Conservation (phyloP, 805 yeast genomes). For the Tetrapisispora pingtungensis region DNA sequence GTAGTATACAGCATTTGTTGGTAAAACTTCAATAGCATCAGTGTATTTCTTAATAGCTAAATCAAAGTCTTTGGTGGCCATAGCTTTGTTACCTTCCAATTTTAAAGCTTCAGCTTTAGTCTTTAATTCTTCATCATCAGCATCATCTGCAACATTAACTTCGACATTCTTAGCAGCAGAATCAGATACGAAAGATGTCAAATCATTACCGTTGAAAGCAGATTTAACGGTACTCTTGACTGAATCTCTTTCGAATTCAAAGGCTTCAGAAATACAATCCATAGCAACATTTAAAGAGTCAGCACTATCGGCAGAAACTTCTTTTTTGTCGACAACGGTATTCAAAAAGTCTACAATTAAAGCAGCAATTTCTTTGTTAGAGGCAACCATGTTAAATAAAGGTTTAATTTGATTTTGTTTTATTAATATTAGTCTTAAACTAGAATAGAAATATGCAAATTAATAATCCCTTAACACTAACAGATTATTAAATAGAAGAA, state of each 20-base stretch:
- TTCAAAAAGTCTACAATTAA: slow-evolving; percentile 67
- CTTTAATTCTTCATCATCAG: slow-evolving; percentile 41
- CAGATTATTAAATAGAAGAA: too few relatives aligned
- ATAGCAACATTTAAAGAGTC: slow-evolving; percentile 92
- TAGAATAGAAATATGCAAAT: too few relatives aligned
- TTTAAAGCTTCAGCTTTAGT: slow-evolving; percentile 78
- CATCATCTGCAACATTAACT: slow-evolving; percentile 30
- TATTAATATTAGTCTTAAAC: too few relatives aligned
- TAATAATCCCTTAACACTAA: too few relatives aligned
- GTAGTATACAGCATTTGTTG: slow-evolving; percentile 69
- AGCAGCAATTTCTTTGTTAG: slow-evolving; percentile 59
- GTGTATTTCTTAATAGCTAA: slow-evolving; percentile 71
- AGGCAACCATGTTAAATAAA: slow-evolving; percentile 31
- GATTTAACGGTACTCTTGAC: slow-evolving; percentile 35
- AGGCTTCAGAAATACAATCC: slow-evolving; percentile 50
- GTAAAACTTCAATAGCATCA: slow-evolving; percentile 61
- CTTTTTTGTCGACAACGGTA: slow-evolving; percentile 46
- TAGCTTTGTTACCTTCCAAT: slow-evolving; percentile 78
- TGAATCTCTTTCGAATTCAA: slow-evolving; percentile 71
- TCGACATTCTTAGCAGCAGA: slow-evolving; percentile 25
- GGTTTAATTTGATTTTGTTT: too few relatives aligned
- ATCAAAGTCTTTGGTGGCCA: slow-evolving; percentile 65
- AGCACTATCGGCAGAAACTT: slow-evolving; percentile 63
- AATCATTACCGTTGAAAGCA: slow-evolving; percentile 40
- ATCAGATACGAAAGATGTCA: slow-evolving; percentile 22